Base-by-base conservation (phyloP, 208 protist species). In the Jaenimonas drosophilae region DNA sequence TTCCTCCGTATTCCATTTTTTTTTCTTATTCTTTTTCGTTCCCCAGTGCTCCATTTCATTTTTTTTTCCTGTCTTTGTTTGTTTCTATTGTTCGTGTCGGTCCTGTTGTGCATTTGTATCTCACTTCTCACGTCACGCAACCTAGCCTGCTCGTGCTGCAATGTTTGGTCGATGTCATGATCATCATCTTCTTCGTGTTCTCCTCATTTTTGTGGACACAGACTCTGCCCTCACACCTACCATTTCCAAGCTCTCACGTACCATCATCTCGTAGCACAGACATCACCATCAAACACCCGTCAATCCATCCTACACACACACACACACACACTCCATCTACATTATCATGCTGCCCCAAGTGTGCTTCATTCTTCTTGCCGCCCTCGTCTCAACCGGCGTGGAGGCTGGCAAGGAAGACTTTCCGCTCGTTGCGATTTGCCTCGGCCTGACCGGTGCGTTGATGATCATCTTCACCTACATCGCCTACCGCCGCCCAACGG, bases 401-500 rank as follows among this genome's bases (percentile, higher is more conserved):
- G 37, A 11, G n/a, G 14, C 37, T 6, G 37, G 16, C 37, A 17
- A 42, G 37, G 23, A 42, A 20, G 37, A 42, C 16, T 42, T 42
- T 20, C 37, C 37, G 16, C 37, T 42, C 37, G 37, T 42, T 11
- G 14, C 16, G 37, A 21, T 42, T 7, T 42, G 37, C 37, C 37
- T 42, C 9, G 37, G 37, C 37, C 37, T 42, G 16, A 42, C 37
- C 19, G 37, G 7, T 7, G 37, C 23, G 37, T 11, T 11, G 16
- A 42, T 42, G 16, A 6, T 42, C 9, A 42, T 42, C 37, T 11
- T 20, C 37, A 11, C 23, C 16, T 42, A 42, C 37, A 20, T 42
- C 37, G 37, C 37, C 16, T 42, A 42, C 37, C 37, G 37, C 37
- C 37, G 37, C 19, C 37, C 37, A 11, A 42, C 16, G 37, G 37